Base-by-base conservation (phyloP, 768 basidiomycete species). In the Gautieria morchelliformis region DNA sequence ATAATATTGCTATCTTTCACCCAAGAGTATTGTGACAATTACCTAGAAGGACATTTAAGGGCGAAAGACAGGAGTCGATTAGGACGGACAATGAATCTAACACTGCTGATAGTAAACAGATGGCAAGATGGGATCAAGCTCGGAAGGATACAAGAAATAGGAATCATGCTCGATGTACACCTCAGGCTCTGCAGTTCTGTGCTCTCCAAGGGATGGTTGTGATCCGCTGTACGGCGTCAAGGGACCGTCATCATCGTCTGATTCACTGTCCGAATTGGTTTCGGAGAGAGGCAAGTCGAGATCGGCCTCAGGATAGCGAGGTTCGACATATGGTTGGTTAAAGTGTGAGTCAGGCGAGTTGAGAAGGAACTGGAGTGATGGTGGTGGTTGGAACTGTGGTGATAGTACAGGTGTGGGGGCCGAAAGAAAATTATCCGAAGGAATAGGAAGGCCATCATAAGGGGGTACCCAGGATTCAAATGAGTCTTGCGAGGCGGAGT, bases 261-360 rank as follows among this genome's bases (percentile, higher is more conserved):
- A 88, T 74, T 89, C 89, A 72, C 90, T 88, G 71, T 90, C 89
- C 46, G 88, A 90, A 39, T 78, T 80, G 42, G 86, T 82, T 65
- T 89, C 88, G 45, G 86, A 87, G 44, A 89, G 80, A 30, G 84
- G 73, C 33, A 82, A 75, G 65, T 85, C 84, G 63, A 85, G 85
- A 61, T 79, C 64, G 70, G 86, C 82, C 70, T 85, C 80, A 63
- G 68, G 73, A 66, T 75, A 71, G 70, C 76, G 80, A 60, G 77
- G 69, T 66, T 73, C 75, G 69, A 81, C 65, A 65, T 80, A 76
- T 37, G 84, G 78, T 39, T 83, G 77, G 61, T 75, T 78, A 71
- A 78, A 76, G 68, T 75, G 75, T 60, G 82, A 84, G 75, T 86
- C 85, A 65, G 83, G 81, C 60, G 76, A 68, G 60, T 73, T 72